Evolutionary conservation across 2,329 filamentous ascomycete species (phyloP).

Genomic region (Hypoxylon sp.): DNA sequence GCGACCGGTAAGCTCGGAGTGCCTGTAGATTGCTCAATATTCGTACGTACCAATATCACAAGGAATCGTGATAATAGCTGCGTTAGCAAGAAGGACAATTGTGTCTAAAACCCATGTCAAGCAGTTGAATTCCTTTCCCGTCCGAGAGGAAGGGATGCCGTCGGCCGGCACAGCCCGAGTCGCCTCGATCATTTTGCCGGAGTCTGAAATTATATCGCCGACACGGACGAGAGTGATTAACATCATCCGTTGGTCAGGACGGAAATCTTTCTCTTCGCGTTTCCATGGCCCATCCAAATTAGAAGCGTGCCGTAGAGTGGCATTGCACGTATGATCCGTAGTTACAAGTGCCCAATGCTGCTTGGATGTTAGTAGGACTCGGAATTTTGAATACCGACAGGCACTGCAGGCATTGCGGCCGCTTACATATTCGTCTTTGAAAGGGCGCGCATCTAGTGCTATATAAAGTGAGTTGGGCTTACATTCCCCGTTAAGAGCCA

Average conservation of each 20-base stretch:
- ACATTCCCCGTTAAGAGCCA: neutral
- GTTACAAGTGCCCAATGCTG: neutral
- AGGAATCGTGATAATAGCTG: neutral
- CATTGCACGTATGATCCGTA: neutral
- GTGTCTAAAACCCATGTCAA: neutral
- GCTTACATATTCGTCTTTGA: neutral
- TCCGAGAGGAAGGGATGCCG: neutral
- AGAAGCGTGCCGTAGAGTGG: neutral
- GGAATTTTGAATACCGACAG: neutral
- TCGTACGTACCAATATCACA: neutral
- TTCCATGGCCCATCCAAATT: neutral
- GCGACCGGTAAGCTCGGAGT: no score
- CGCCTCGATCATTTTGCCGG: neutral
- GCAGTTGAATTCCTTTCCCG: neutral
- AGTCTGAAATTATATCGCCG: neutral
- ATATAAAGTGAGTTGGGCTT: neutral
- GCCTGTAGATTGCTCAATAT: no score
- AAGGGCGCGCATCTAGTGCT: neutral
- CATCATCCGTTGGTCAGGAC: neutral
- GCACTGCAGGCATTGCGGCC: neutral
- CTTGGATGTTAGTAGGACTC: neutral
- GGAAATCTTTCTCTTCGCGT: neutral
- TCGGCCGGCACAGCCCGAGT: neutral
- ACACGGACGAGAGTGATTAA: neutral
- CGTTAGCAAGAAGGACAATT: neutral